A percentile compares a stretch with the other conserved stretches of the same genome.
phyloP scores from a whole-genome alignment of 495 filamentous ascomycete genomes.

The Penicillium argentinense region DNA sequence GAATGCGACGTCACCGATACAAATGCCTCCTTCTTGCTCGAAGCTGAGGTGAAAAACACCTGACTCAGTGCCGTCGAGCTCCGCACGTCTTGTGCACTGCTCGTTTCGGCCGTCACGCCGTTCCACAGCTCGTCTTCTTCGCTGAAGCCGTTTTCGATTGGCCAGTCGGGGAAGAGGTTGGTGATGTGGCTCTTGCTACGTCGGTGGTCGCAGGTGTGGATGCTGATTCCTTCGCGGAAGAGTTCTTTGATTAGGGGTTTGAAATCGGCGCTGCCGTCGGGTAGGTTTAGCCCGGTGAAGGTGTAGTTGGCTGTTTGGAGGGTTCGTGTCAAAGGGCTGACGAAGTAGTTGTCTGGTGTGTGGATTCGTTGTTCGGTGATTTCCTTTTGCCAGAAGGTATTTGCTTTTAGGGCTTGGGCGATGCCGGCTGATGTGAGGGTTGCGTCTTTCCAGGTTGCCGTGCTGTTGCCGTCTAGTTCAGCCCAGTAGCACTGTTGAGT shows the following conservation, averaged over 20 bases:
- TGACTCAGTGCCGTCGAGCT: conserved; percentile 57
- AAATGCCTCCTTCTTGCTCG: conserved; percentile 46
- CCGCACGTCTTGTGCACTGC: conserved; percentile 54
- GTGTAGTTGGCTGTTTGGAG: conserved; percentile 63
- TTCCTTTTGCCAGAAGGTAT: conserved; percentile 61
- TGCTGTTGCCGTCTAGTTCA: conserved; percentile 64
- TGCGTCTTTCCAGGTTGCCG: conserved; percentile 68
- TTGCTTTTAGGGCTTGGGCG: conserved; percentile 59
- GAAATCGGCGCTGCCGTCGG: conserved; percentile 46
- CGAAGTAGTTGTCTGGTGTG: conserved; percentile 63
- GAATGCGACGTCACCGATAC: conserved; percentile 70
- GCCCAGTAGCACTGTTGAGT: conserved; percentile 68
- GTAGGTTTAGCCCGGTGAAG: conserved; percentile 56
- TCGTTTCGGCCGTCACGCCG: conserved; percentile 53
- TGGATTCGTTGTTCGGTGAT: conserved; percentile 57
- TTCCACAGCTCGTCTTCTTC: conserved; percentile 64
- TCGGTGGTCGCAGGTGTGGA: conserved; percentile 80
- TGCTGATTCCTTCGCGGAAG: conserved; percentile 68
- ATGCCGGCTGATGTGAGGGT: conserved; percentile 60
- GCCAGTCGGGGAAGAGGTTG: conserved; percentile 55
- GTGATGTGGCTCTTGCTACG: conserved; percentile 57
- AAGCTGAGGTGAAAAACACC: conserved; percentile 48
- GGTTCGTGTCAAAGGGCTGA: conserved; percentile 67
- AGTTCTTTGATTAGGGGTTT: conserved; percentile 66
- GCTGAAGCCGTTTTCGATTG: conserved; percentile 61